Conservation (phyloP, 1,284 basidiomycete genomes). For the Agaricales sp. region DNA sequence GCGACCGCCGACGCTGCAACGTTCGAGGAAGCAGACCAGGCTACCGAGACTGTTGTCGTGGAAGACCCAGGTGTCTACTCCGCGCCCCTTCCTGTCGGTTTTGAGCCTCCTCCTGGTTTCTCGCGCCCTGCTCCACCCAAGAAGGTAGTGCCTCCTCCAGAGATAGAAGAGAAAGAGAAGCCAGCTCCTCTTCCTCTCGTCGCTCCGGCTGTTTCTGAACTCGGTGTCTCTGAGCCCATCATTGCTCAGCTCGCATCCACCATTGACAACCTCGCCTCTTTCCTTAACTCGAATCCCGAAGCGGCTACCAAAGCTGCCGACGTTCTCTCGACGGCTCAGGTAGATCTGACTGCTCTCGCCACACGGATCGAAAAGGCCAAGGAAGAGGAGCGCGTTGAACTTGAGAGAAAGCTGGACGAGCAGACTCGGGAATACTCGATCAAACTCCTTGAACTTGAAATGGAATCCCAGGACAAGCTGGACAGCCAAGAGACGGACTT, state of each 20-base stretch:
- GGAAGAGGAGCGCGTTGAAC: conserved; percentile 66
- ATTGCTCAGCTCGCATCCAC: conserved; percentile 88
- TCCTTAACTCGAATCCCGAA: conserved; percentile 66
- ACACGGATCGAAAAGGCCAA: conserved; percentile 75
- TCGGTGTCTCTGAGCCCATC: conserved; percentile 74
- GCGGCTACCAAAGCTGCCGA: conserved; percentile 59
- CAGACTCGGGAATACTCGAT: conserved; percentile 80
- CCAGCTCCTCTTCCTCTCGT: conserved; percentile 62
- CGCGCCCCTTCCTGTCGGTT: conserved; percentile 77
- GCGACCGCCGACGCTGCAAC: conserved; percentile 16
- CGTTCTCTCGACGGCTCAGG: conserved; percentile 67
- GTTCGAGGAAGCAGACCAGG: conserved; percentile 16
- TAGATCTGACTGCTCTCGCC: conserved; percentile 76
- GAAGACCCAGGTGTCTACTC: conserved; percentile 17
- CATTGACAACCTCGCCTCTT: conserved; percentile 87
- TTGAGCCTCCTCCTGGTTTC: conserved; percentile 87
- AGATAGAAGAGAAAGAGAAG: conserved; percentile 18
- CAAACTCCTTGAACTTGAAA: conserved; percentile 76
- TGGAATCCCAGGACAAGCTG: conserved; percentile 76
- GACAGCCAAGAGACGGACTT: conserved; percentile 83
- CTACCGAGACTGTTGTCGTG: conserved; percentile 21
- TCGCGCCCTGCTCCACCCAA: conserved; percentile 43
- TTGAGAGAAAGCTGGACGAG: conserved; percentile 76
- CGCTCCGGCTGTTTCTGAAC: conserved; percentile 70
- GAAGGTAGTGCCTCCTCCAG: conserved; percentile 24